These are phyloP conservation scores for Torrubiellomyces zombiae DNA, from an alignment of 2,329 filamentous ascomycete genomes.

Conservation along the genomic window DNA sequence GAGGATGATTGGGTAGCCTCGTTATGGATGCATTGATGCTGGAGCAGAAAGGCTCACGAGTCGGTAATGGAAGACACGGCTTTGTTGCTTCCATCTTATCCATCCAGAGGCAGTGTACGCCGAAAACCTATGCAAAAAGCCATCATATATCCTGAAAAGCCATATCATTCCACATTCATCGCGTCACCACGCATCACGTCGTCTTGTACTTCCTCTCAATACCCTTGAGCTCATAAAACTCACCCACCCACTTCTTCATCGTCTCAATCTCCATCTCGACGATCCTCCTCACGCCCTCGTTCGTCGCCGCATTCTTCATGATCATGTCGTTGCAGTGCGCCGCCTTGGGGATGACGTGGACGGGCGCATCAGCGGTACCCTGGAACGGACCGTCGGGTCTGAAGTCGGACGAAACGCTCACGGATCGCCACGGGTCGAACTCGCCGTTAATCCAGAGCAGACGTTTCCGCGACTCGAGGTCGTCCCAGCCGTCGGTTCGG, in stretches of 20 bases:
- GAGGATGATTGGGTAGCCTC: no score
- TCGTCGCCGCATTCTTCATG: conserved; percentile 25
- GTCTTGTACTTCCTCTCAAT: no score
- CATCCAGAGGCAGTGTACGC: no score
- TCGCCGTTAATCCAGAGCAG: conserved; percentile 42
- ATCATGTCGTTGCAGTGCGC: conserved; percentile 40
- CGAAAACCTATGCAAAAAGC: no score
- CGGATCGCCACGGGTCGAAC: conserved; percentile 42
- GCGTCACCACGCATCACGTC: no score
- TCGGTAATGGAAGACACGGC: no score
- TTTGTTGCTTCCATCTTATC: no score
- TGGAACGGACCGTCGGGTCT: conserved; percentile 36
- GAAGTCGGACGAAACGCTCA: conserved; percentile 32
- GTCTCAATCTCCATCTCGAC: conserved; percentile 26
- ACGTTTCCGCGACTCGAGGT: conserved; percentile 31
- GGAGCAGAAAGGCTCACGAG: no score
- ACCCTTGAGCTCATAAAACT: conserved; percentile 22
- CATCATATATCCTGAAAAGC: no score
- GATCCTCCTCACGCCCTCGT: conserved; percentile 11
- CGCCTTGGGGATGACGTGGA: conserved; percentile 34
- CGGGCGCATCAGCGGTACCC: conserved; percentile 27
- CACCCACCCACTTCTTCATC: conserved; percentile 35
- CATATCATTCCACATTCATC: no score
- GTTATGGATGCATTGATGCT: no score
- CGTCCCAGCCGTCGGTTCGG: conserved; percentile 38